These are phyloP conservation scores for Fusarium poae DNA, from an alignment of 2,329 filamentous ascomycete genomes.

Conservation along the genomic window DNA sequence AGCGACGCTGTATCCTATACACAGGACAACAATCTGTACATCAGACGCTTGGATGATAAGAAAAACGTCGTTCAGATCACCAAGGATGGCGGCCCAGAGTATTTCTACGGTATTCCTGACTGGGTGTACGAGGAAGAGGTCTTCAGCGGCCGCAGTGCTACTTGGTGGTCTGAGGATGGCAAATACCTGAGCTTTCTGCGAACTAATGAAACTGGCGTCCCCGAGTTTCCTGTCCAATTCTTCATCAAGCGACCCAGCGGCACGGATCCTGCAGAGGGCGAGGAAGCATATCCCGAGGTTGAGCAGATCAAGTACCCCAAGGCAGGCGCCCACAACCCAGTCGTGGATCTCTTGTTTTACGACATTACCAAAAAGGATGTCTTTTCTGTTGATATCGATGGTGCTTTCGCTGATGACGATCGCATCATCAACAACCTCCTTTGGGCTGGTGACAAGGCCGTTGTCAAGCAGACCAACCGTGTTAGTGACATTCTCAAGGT, in stretches of 20 bases:
- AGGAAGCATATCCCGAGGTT: constrained; percentile 92
- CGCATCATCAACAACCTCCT: constrained; percentile 92
- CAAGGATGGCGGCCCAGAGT: constrained; percentile 84
- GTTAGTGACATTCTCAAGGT: constrained; percentile 93
- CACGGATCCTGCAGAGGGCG: constrained; percentile 70
- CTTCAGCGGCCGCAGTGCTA: constrained; percentile 81
- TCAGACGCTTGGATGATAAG: constrained; percentile 71
- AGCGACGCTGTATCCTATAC: constrained; percentile 93
- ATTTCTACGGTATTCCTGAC: constrained; percentile 96
- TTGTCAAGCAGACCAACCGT: constrained; percentile 93
- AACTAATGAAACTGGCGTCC: constrained; percentile 92
- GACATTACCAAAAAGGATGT: constrained; percentile 81
- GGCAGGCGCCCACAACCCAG: constrained; percentile 91
- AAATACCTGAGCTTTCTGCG: constrained; percentile 91
- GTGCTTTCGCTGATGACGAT: constrained; percentile 83
- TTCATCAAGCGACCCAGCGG: constrained; percentile 90
- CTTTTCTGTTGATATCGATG: constrained; percentile 82
- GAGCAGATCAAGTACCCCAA: constrained; percentile 97
- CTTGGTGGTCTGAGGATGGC: constrained; percentile 95
- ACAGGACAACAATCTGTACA: constrained; percentile 87
- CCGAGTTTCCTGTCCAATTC: constrained; percentile 93
- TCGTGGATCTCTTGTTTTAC: constrained; percentile 89
- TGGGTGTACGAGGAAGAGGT: constrained; percentile 88
- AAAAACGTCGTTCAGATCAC: constrained; percentile 79
- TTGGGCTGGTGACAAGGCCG: constrained; percentile 87